Evolutionary conservation across 305 asterid species (phyloP), one percentile per base, ranked within the genome.

Genomic region (Fraxinus platypoda): DNA sequence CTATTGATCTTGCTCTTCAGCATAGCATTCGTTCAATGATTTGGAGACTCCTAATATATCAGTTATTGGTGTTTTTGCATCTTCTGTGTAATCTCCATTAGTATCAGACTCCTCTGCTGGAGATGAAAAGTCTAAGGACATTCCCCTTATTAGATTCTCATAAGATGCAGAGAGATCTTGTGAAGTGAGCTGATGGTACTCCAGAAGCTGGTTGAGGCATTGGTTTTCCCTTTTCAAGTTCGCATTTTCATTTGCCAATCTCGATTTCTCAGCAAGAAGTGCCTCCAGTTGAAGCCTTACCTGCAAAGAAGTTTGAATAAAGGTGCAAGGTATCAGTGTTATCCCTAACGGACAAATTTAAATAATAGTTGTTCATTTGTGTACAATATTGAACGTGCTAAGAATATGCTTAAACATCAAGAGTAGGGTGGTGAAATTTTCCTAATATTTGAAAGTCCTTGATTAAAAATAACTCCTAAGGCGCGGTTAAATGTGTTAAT

Each of bases 281-380:
- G 97, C 92, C 87, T 96, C 99, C 87, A 96, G 31, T 84, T 96
- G 99, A 79, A 96, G 98, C 93, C 99, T 93, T 85, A 96, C 94
- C 95, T 93, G 83, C 33, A 81, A 82, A 49, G 19, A 66, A 3
- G n/a, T 26, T 3, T 4, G 17, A 25, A 64, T 25, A 11, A 59
- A 59, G 70, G 11, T 54, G 26, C 26, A n/a, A 15, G 25, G 23
- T n/a, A 54, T 54, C 23, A 54, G 66, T 54, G 4, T n/a, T 54
- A 54, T 15, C 9, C 26, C n/a, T 17, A 54, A 5, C 1, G 25
- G 25, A 17, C 66, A n/a, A 6, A 6, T 54, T 54, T 54, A n/a
- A 54, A 46, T 46, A 46, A 46, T 3, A 46, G 54, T 46, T 46
- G n/a, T 46, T 46, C 54, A 0, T 9, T 43, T 43, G n/a, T 43